Evolutionary conservation across 2,329 filamentous ascomycete genomes (phyloP).

Genomic region (Xylariomycetidae sp.): DNA sequence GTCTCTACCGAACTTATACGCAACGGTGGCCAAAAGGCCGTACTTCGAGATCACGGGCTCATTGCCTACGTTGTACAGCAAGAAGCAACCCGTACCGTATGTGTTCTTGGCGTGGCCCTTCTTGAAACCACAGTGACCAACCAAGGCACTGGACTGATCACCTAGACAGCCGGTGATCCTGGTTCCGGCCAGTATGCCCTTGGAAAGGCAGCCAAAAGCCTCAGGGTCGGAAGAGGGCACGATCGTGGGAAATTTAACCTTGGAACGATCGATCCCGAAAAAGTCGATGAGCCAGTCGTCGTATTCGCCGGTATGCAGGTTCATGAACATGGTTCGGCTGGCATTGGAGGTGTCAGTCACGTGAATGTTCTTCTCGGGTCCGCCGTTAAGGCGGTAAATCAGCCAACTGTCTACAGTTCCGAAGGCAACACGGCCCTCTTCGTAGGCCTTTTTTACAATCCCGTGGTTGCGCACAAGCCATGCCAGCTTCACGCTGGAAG

Average conservation of each 20-base stretch:
- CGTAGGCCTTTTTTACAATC: conserved; percentile 66
- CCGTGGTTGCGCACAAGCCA: conserved; percentile 74
- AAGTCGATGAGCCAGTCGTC: conserved; percentile 71
- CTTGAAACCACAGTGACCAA: conserved; percentile 78
- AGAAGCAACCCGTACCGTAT: conserved; percentile 84
- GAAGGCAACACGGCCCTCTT: conserved; percentile 69
- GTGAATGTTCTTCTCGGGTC: conserved; percentile 56
- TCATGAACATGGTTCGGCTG: conserved; percentile 92
- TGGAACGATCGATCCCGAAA: conserved; percentile 64
- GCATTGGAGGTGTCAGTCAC: conserved; percentile 87
- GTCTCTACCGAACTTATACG: conserved; percentile 67
- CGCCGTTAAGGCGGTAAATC: conserved; percentile 77
- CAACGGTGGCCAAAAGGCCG: conserved; percentile 79
- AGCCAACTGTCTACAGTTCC: conserved; percentile 88
- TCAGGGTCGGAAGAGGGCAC: conserved; percentile 71
- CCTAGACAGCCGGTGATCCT: conserved; percentile 79
- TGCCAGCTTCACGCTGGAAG: conserved; percentile 75
- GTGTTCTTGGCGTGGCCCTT: conserved; percentile 86
- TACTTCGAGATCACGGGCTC: conserved; percentile 81
- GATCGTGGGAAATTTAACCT: conserved; percentile 74
- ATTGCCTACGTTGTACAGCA: conserved; percentile 81
- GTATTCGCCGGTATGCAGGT: conserved; percentile 73
- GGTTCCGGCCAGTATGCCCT: conserved; percentile 61
- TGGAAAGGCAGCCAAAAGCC: conserved; percentile 62
- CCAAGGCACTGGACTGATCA: conserved; percentile 79